These are phyloP conservation scores for Suhomyces terraborum DNA, from an alignment of 1,139 yeast species.

Conservation along the genomic window DNA sequence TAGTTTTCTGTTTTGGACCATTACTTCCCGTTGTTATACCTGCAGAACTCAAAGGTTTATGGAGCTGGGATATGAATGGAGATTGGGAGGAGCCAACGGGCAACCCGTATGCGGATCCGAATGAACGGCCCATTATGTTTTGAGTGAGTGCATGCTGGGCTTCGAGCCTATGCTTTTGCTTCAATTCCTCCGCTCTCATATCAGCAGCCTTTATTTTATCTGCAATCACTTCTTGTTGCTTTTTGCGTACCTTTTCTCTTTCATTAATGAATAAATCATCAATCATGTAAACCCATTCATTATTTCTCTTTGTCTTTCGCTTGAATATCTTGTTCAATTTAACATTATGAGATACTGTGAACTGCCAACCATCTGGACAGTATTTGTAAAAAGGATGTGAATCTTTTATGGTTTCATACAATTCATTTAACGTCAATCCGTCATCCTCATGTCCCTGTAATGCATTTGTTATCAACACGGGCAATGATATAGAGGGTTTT, in stretches of 20 bases:
- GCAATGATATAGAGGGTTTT: constrained; percentile 81
- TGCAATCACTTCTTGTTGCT: constrained; percentile 64
- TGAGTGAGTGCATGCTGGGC: constrained; percentile 31
- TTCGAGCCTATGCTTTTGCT: constrained; percentile 43
- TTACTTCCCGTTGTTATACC: neutral
- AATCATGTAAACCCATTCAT: constrained; percentile 91
- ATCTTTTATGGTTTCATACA: constrained; percentile 83
- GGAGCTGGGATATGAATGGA: constrained; percentile 29
- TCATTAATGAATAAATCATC: constrained; percentile 84
- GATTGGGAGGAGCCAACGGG: constrained; percentile 25
- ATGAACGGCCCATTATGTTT: constrained; percentile 30
- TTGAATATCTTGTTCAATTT: constrained; percentile 83
- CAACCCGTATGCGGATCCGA: constrained; percentile 29
- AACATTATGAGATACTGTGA: constrained; percentile 84
- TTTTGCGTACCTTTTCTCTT: constrained; percentile 72
- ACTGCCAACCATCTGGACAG: constrained; percentile 98
- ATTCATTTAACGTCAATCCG: constrained; percentile 84
- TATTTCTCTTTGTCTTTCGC: constrained; percentile 72
- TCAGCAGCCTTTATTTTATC: constrained; percentile 61
- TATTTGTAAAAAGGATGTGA: constrained; percentile 87
- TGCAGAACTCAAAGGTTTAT: constrained; percentile 14
- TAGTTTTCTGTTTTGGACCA: constrained; percentile 43
- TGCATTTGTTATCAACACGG: constrained; percentile 77
- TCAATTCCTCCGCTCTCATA: constrained; percentile 51
- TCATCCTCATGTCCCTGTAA: constrained; percentile 63